These are phyloP conservation scores for Pichia insulana DNA, from an alignment of 805 yeast genomes.

Conservation along the genomic window DNA sequence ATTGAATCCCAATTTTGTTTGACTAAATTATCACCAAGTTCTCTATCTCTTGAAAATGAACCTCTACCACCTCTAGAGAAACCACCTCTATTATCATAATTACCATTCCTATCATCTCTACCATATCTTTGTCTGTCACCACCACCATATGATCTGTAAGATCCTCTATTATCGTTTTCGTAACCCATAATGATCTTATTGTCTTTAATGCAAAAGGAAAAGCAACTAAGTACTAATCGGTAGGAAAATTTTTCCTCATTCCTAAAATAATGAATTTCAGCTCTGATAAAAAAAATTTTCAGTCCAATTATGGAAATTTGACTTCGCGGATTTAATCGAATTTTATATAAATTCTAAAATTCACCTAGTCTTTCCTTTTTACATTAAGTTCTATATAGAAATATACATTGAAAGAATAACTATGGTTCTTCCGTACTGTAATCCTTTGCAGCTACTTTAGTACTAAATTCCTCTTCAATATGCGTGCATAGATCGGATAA, in stretches of 20 bases:
- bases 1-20: constrained; percentile 78
- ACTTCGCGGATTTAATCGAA: too few relatives aligned
- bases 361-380: neutral
- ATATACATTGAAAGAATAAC: neutral
- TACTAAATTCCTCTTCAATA: constrained; percentile 62
- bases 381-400: neutral
- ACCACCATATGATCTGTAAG: constrained; percentile 30
- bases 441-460: constrained; percentile 48
- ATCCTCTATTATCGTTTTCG: constrained; percentile 30
- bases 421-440: constrained; percentile 43
- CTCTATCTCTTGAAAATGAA: constrained; percentile 31
- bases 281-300: too few relatives aligned
- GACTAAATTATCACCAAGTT: constrained; percentile 47
- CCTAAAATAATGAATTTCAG: too few relatives aligned
- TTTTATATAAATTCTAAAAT: too few relatives aligned
- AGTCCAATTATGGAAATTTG: too few relatives aligned
- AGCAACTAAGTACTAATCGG: constrained; percentile 1
- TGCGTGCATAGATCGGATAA: constrained; percentile 73
- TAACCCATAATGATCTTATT: constrained; percentile 30
- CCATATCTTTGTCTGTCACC: constrained; percentile 28
- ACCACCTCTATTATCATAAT: constrained; percentile 25
- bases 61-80: constrained; percentile 31
- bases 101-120: constrained; percentile 29
- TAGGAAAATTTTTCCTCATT: neutral
- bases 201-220: neutral